phyloP scores from a whole-genome alignment of 2,329 filamentous ascomycete genomes.

The Gnomoniopsis smithogilvyi region DNA sequence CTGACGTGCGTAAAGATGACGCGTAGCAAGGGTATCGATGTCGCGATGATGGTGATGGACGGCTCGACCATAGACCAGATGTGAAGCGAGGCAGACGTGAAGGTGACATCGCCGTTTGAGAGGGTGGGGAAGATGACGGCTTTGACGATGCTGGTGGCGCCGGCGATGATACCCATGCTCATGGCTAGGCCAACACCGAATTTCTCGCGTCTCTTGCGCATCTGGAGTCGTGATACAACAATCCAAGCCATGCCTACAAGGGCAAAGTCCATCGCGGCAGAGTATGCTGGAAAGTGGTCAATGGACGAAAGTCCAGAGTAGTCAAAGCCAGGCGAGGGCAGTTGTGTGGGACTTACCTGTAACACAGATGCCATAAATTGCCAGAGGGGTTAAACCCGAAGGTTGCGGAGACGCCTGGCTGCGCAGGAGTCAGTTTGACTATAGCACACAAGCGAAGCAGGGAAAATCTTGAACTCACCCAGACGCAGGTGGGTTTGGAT shows the following conservation, averaged over 20 bases:
- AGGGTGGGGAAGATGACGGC: not conserved
- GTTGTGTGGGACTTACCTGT: not conserved
- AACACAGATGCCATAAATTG: not conserved
- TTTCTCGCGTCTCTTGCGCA: not conserved
- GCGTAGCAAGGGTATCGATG: not conserved
- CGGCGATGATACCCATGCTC: slow-evolving; percentile 2
- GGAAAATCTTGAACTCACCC: not conserved
- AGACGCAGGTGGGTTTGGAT: not conserved
- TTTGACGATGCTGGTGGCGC: not conserved
- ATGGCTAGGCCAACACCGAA: not conserved
- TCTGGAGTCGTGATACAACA: slow-evolving; percentile 20
- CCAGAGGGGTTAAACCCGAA: not conserved
- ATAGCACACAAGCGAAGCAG: not conserved
- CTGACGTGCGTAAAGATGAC: not conserved
- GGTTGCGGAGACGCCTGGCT: too few relatives aligned
- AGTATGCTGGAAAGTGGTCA: not conserved
- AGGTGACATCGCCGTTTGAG: not conserved
- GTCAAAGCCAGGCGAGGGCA: not conserved
- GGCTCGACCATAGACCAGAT: slow-evolving; percentile 1
- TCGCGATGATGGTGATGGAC: not conserved
- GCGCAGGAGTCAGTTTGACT: too few relatives aligned
- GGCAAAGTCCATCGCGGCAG: slow-evolving; percentile 46
- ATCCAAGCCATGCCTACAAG: slow-evolving; percentile 58
- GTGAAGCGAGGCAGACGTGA: not conserved
- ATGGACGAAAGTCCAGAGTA: too few relatives aligned